Evolutionary conservation across 345 rosid species (phyloP), one percentile per base, ranked within the genome.

Genomic region (Arabidopsis thaliana): DNA sequence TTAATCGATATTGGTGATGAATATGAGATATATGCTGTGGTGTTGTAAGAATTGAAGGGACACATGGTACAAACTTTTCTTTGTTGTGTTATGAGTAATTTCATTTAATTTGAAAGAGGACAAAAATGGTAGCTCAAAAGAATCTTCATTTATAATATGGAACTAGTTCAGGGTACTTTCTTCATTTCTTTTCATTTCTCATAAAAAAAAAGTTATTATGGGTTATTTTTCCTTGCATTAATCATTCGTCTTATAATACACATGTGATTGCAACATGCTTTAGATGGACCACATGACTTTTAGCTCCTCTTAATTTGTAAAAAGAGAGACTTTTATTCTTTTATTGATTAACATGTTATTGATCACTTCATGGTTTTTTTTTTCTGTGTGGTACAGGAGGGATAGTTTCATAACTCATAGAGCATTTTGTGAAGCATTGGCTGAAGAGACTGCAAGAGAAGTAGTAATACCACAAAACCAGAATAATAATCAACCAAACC

Each of bases 331-430:
- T 42, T 40, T 73, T 49, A 25, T 58, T 77, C 14, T 30, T 36
- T 30, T 36, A 53, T 24, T 37, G 44, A 32, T 20, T 58, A 22
- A 37, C 12, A 33, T 30, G 24, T 51, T 51, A 51, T 32, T 34
- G 49, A 55, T 59, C 41, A 57, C 44, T 50, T 80, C 77, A 81
- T 68, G 71, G 63, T 28, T 2, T 28, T 28, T 28, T 28, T 28
- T 28, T 1, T 28, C 32, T 59, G 12, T 34, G 25, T 50, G 59
- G 44, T 49, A 42, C 89, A 93, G 98, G 89, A 93, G 93, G 81
- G 98, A 93, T 81, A 91, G 97, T 88, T 93, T 89, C 84, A 81
- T 91, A 73, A 93, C 98, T 62, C 98, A 91, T 80, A 87, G 97
- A 63, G 96, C 97, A 71, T 93, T 91, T 69, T 93, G 98, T 76